Conservation (phyloP, 148 eudicot species). For the Camellia lanceoleosa region DNA sequence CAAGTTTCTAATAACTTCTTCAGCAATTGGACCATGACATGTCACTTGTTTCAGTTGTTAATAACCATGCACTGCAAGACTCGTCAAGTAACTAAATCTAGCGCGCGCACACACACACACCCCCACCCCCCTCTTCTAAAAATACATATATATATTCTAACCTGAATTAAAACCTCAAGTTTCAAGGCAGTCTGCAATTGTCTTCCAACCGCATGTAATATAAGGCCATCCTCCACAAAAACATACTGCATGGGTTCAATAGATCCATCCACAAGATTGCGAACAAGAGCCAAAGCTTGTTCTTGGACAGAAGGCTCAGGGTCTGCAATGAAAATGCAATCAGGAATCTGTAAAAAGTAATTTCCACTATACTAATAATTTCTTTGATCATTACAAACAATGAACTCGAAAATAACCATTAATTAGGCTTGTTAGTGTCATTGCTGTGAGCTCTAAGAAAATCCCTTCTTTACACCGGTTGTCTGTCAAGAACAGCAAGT, state of each 20-base stretch:
- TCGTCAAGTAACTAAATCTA: background rate
- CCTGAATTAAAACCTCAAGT: conserved; percentile 80
- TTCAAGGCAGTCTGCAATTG: conserved; percentile 51
- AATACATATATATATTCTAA: conserved; percentile 21
- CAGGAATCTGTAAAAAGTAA: conserved; percentile 5
- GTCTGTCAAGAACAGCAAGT: conserved; percentile 68
- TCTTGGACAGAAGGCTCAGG: conserved; percentile 86
- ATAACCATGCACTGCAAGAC: background rate
- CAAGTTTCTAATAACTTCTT: background rate
- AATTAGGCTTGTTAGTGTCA: conserved; percentile 69
- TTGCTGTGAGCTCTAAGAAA: conserved; percentile 58
- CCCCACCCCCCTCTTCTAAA: too few relatives aligned
- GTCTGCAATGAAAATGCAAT: conserved; percentile 40
- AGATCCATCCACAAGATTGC: conserved; percentile 85
- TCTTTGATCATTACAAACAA: conserved; percentile 1
- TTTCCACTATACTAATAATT: background rate
- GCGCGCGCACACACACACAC: background rate
- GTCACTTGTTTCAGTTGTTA: background rate
- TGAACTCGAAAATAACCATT: conserved; percentile 45
- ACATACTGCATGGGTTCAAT: conserved; percentile 57
- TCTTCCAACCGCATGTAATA: conserved; percentile 70
- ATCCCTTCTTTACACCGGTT: conserved; percentile 60
- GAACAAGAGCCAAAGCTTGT: conserved; percentile 79
- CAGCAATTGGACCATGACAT: background rate
- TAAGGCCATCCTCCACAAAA: conserved; percentile 57